Percentiles rank a stretch among this genome's conserved stretches.
Evolutionary conservation across 208 protist species (phyloP).

Genomic region (Crithidia thermophila): DNA sequence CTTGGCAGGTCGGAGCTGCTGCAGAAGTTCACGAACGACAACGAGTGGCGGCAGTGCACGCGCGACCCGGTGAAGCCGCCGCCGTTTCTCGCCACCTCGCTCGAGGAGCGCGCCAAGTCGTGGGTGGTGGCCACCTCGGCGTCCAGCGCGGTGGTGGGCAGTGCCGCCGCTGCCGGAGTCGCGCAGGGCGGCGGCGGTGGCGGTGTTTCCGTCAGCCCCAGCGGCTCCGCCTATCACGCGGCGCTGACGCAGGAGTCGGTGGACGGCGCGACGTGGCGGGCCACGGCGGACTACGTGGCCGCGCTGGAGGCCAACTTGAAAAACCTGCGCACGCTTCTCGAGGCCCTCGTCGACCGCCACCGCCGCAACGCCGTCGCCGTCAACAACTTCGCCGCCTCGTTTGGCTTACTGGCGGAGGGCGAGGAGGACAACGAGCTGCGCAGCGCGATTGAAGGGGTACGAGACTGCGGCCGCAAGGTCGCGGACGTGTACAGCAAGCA

Average conservation of each 20-base stretch:
- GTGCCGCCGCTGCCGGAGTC: background rate
- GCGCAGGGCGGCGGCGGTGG: background rate
- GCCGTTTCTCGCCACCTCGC: slow-evolving; percentile 34
- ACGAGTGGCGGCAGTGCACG: slow-evolving; percentile 67
- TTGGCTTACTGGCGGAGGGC: slow-evolving; percentile 38
- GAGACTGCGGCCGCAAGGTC: slow-evolving; percentile 63
- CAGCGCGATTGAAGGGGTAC: slow-evolving; percentile 53
- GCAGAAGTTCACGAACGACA: slow-evolving; percentile 78
- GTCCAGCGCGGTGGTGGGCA: background rate
- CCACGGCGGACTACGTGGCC: slow-evolving; percentile 28
- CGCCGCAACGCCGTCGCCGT: slow-evolving; percentile 24
- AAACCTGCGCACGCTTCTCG: slow-evolving; percentile 31
- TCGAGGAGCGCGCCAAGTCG: slow-evolving; percentile 36
- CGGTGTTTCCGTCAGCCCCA: slow-evolving; percentile 1
- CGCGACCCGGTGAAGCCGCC: slow-evolving; percentile 39
- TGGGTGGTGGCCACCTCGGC: slow-evolving; percentile 8
- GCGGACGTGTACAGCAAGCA: slow-evolving; percentile 60
- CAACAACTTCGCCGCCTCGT: slow-evolving; percentile 32
- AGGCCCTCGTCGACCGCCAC: slow-evolving; percentile 32
- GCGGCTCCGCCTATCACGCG: slow-evolving; percentile 26
- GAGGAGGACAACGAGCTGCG: slow-evolving; percentile 61
- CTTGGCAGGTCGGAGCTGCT: slow-evolving; percentile 59
- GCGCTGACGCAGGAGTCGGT: slow-evolving; percentile 31
- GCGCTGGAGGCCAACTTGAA: slow-evolving; percentile 33
- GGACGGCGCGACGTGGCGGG: slow-evolving; percentile 35